Conservation (phyloP, 192 early-diverging fungal species). For the Backusella morwellensis region DNA sequence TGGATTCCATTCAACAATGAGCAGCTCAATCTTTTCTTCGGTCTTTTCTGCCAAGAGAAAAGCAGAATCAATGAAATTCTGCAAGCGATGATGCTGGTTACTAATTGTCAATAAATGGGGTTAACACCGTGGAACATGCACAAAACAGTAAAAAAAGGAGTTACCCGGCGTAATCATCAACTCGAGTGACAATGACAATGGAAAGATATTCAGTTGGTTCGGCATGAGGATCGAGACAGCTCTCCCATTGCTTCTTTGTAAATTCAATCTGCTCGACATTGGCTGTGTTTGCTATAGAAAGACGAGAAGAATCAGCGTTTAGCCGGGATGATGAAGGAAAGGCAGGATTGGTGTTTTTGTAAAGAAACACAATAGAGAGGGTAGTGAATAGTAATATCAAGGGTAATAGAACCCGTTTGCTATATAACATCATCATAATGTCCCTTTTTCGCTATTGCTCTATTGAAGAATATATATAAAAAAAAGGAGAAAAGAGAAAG, state of each 20-base stretch:
- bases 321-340: neutral
- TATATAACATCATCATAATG: neutral
- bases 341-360: neutral
- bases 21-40: conserved; percentile 15
- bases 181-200: conserved; percentile 37
- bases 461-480: neutral
- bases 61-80: conserved; percentile 34
- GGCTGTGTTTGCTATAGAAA: conserved; percentile 10
- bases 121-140: neutral
- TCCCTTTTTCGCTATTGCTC: neutral
- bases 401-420: neutral
- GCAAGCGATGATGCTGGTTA: conserved; percentile 22
- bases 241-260: conserved; percentile 25
- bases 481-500: neutral
- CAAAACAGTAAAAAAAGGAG: neutral
- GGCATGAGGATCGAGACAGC: conserved; percentile 14
- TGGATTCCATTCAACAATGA: conserved; percentile 37
- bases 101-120: neutral
- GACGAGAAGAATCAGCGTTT: neutral
- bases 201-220: conserved; percentile 27
- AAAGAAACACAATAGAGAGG: neutral
- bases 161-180: conserved; percentile 39
- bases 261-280: conserved; percentile 8
- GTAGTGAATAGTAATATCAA: neutral
- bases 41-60: conserved; percentile 26